Conservation (phyloP, 257 asterid species). For the Handroanthus guayacan region DNA sequence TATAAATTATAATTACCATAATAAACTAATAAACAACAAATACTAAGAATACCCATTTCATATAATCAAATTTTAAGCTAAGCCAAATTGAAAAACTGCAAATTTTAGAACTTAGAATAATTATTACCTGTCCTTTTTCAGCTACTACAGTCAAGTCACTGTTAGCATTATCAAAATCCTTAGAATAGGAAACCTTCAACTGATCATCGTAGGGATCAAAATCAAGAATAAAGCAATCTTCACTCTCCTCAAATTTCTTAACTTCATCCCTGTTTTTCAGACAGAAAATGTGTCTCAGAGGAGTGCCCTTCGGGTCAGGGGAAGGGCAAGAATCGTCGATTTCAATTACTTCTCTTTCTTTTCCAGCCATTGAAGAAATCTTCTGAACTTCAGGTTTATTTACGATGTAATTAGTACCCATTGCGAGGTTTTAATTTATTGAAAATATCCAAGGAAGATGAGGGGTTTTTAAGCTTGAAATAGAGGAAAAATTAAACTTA, state of each 20-base stretch:
- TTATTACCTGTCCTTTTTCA: slow-evolving; percentile 69
- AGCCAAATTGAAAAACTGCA: not conserved
- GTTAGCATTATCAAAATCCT: slow-evolving; percentile 27
- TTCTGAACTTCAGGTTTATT: not conserved
- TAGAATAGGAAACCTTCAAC: slow-evolving; percentile 6
- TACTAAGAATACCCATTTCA: not conserved
- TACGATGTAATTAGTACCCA: not conserved
- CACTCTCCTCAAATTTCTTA: slow-evolving; percentile 52
- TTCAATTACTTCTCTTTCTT: slow-evolving; percentile 32
- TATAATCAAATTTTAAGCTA: not conserved
- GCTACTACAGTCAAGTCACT: slow-evolving; percentile 54
- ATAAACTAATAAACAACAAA: not conserved
- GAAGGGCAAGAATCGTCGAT: slow-evolving; percentile 53
- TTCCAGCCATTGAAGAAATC: slow-evolving; percentile 32
- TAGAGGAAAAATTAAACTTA: not conserved
- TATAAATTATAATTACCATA: not conserved
- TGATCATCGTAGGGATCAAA: slow-evolving; percentile 58
- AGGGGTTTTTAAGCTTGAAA: slow-evolving; percentile 8
- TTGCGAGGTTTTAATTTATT: not conserved
- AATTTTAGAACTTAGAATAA: not conserved
- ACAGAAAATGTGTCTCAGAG: slow-evolving; percentile 54
- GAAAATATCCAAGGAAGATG: slow-evolving; percentile 18
- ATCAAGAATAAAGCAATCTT: slow-evolving; percentile 76
- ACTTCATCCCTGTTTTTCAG: slow-evolving; percentile 55
- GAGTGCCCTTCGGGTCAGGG: slow-evolving; percentile 44